A percentile compares a stretch with the other conserved stretches of the same genome.
phyloP scores from a whole-genome alignment of 768 basidiomycete genomes.

The Chalciporus sphaerocephalus region DNA sequence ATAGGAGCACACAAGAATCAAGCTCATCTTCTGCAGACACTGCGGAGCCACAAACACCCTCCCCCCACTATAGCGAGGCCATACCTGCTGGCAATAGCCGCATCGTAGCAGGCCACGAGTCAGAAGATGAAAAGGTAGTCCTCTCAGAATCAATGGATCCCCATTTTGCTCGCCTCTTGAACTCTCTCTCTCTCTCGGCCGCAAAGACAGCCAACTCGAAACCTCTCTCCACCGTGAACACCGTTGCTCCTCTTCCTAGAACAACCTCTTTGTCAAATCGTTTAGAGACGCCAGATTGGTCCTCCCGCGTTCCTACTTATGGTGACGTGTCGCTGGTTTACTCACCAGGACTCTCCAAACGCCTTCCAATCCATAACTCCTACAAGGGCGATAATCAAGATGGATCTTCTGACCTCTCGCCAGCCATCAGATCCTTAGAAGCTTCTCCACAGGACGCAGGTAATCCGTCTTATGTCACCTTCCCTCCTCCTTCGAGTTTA shows the following conservation, averaged over 20 bases:
- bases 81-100: constrained; percentile 19
- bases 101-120: constrained; percentile 26
- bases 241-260: constrained; percentile 9
- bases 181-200: constrained; percentile 56
- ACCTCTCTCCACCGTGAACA: constrained; percentile 3
- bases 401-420: background rate
- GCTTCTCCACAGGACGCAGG: constrained; percentile 2
- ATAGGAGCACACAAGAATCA: constrained; percentile 51
- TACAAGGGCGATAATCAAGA: constrained; percentile 4
- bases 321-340: constrained; percentile 6
- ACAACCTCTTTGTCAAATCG: constrained; percentile 11
- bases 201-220: constrained; percentile 27
- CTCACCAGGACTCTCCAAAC: constrained; percentile 8
- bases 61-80: constrained; percentile 51
- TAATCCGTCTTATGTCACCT: constrained; percentile 8
- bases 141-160: constrained; percentile 49
- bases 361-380: constrained; percentile 2
- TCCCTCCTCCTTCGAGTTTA: background rate
- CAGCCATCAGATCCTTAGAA: constrained; percentile 1
- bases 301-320: constrained; percentile 28
- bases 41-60: constrained; percentile 59
- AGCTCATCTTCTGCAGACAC: constrained; percentile 63
- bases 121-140: constrained; percentile 29
- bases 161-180: constrained; percentile 66
- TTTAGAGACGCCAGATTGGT: constrained; percentile 29